Evolutionary conservation across 1,139 yeast genomes (phyloP), one percentile per base, ranked within the genome.

Genomic region (Yamadazyma oceani): DNA sequence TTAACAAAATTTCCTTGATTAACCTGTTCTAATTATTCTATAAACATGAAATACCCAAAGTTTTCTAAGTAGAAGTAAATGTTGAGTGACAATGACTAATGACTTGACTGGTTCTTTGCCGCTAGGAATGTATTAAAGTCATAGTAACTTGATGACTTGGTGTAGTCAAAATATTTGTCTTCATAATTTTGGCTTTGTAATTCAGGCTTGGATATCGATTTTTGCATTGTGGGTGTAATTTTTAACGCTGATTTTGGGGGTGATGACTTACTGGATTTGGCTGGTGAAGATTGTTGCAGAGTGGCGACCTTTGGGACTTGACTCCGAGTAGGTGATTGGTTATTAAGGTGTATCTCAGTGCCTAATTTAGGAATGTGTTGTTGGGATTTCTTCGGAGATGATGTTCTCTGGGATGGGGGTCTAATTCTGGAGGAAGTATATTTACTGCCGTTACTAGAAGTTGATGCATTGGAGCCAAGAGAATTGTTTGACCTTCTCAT

Each of bases 111-210:
- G 23, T 38, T 44, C 34, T 55, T 49, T 41, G 60, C 66, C 35
- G 59, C 57, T 61, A 68, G 66, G 41, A 62, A 69, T 9, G 70
- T 57, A 32, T 61, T 54, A 40, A 69, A 68, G 47, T 68, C 71
- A 43, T 67, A 66, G 28, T 49, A 46, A 34, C 52, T 49, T 5
- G 44, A 35, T 7, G 49, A 41, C 21, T 49, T 46, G 8, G 49
- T 37, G 29, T 69, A 68, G 41, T 69, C 73, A 41, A 66, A 67
- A 26, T 49, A 49, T 25, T 45, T 37, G 12, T 48, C 49, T 7
- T 38, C 49, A 11, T 41, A 39, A 9, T 32, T 14, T 15, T 37
- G 34, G 7, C 32, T 25, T 7, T 8, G 16, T 5, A 22, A 15
- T 11, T 19, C 25, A 15, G 28, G 28, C 14, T 26, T 26, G 4